Evolutionary conservation across 2,329 filamentous ascomycete genomes (phyloP), one percentile per base, ranked within the genome.

Genomic region (Aspergillus sp.): DNA sequence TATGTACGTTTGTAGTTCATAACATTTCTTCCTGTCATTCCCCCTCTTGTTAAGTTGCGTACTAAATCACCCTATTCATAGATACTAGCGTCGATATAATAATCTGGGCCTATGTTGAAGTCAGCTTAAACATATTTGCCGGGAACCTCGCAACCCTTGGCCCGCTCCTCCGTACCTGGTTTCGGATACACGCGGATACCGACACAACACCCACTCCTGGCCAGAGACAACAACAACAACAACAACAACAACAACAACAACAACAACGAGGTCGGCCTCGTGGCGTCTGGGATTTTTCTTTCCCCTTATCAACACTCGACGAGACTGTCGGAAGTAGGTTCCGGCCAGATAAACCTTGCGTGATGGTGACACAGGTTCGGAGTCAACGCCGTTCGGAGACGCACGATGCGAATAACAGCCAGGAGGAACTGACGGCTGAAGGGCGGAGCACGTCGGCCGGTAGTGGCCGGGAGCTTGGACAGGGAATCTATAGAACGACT

Each of bases 101-200:
- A 18, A 67, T 78, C 38, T 74, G 72, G 72, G 73, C 72, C 34
- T 67, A 68, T 39, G 64, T 71, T 53, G 72, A 75, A 64, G 60
- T 62, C 50, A 70, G 70, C 2, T 64, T 74, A 1, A 71, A 75
- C 4, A 78, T 80, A 48, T 74, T 72, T 4, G 80, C 80, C 9
- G 78, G 74, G 4, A 77, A 74, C 60, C 72, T 81, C 13, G 79
- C 79, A 11, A 81, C 78, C 0, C 71, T 82, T 1, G 76, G 79
- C 2, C 81, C 81, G 0, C 72, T 83, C 0, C 67, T 82, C 9
- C 76, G 71, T 17, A 34, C 71, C 36, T 62, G 68, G 45, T 60
- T 66, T 12, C 66, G 68, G 6, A 9, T 20, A 22, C 15, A 3
- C 3, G n/a, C n/a, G n/a, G n/a, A n/a, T n/a, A 65, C 68, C 54